Evolutionary conservation across 2,329 filamentous ascomycete genomes (phyloP), one percentile per base, ranked within the genome.

Genomic region (Rhytidhysteron rufulum): DNA sequence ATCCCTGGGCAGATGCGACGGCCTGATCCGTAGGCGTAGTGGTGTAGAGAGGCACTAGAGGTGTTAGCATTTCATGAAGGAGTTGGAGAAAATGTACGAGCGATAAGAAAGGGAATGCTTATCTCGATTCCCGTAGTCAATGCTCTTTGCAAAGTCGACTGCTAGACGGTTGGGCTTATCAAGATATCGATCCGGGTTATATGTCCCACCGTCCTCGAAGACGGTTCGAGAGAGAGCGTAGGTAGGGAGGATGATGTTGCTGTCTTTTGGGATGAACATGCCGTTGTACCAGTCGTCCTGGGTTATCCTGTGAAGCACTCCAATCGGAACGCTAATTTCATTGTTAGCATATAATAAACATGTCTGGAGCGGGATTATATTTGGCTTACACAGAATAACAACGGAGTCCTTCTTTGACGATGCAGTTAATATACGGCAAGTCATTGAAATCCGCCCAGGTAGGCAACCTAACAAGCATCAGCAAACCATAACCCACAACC

Each of bases 311-410:
- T 16, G 30, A 15, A 13, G n/a, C 9, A 35, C 11, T 11, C n/a
- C 17, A 4, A 22, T 20, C 15, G 10, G 18, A 35, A 5, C n/a
- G 13, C 11, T n/a, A n/a, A n/a, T n/a, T n/a, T n/a, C n/a, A n/a
- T n/a, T n/a, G n/a, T n/a, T n/a, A n/a, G n/a, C n/a, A n/a, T n/a
- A n/a, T n/a, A n/a, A n/a, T n/a, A n/a, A n/a, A n/a, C n/a, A n/a
- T n/a, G n/a, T n/a, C n/a, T n/a, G n/a, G n/a, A n/a, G n/a, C n/a
- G n/a, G n/a, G n/a, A n/a, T n/a, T n/a, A n/a, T n/a, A n/a, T n/a
- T n/a, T n/a, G n/a, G n/a, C n/a, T n/a, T n/a, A n/a, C n/a, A 62
- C 53, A 21, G 59, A 60, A 22, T 55, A 44, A 59, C 61, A 67
- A 32, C 66, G 49, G 40, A 64, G 48, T 5, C 50, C 50, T 43